Conservation (phyloP, 176 grass and related monocot species). For the Triticum aestivum region IWGSC_CS_RefSeq_v2.1 NC_057807.1:2316712-2317211, state of each 20-base stretch:
- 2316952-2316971: slow-evolving; percentile 35
- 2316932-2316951: not conserved
- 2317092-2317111: slow-evolving; percentile 41
- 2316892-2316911: not conserved
- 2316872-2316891: not conserved
- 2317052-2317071: slow-evolving; percentile 25
- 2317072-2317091: slow-evolving; percentile 31
- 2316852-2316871: not conserved
- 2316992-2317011: slow-evolving; percentile 30
- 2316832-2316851: not conserved
- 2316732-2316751: not conserved
- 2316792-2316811: not conserved
- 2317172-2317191: not conserved
- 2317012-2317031: slow-evolving; percentile 38
- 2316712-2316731: not conserved
- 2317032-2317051: slow-evolving; percentile 42
- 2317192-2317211: not conserved
- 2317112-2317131: slow-evolving; percentile 30
- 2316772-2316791: not conserved
- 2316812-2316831: not conserved
- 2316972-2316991: slow-evolving; percentile 34
- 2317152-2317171: not conserved
- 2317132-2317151: not conserved
- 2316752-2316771: not conserved
- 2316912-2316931: not conserved